phyloP scores from a whole-genome alignment of 2,329 filamentous ascomycete species.

The Myriosclerotinia duriaeana region DNA sequence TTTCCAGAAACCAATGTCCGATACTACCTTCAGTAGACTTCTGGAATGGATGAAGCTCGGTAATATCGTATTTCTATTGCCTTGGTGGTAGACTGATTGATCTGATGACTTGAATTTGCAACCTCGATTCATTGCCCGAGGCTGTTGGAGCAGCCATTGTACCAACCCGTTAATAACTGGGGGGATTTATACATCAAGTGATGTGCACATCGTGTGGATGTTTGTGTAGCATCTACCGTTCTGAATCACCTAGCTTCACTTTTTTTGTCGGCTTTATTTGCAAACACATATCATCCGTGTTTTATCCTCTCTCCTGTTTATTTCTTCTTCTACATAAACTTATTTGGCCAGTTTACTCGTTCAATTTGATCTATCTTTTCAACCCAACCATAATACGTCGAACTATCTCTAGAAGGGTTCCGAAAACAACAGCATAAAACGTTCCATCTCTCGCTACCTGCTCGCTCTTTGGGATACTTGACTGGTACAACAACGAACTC shows the following conservation, averaged over 20 bases:
- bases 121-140: neutral
- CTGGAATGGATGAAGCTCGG: neutral
- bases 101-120: neutral
- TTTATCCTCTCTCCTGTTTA: neutral
- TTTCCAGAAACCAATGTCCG: neutral
- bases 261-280: neutral
- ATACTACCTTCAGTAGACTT: neutral
- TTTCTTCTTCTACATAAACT: neutral
- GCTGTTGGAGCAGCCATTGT: neutral
- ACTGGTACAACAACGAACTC: neutral
- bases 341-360: neutral
- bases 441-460: neutral
- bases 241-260: neutral
- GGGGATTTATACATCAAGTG: constrained; percentile 6
- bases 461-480: neutral
- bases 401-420: neutral
- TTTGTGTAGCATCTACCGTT: neutral
- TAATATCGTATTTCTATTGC: neutral
- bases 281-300: neutral
- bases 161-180: neutral
- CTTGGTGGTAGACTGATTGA: neutral
- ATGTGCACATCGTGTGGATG: neutral
- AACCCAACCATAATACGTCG: neutral
- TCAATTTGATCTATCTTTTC: neutral
- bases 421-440: neutral